Percentiles rank a stretch among this genome's conserved stretches.
Evolutionary conservation across 345 rosid genomes (phyloP).

Genomic region (Lepidium sativum): DNA sequence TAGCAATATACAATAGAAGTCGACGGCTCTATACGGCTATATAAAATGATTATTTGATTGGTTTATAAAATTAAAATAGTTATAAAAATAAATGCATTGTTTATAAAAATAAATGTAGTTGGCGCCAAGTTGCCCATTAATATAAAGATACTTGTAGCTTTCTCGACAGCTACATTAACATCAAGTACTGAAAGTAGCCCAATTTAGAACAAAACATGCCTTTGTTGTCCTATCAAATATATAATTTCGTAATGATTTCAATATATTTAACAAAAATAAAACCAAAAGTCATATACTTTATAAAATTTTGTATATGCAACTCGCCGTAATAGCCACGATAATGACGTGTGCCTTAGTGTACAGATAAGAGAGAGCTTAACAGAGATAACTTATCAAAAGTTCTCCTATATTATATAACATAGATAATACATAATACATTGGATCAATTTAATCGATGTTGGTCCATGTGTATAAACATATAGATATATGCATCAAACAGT

Average conservation of each 20-base stretch:
- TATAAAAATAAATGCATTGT: neutral
- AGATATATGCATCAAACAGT: too few species aligned
- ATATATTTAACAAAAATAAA: too few species aligned
- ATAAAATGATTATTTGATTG: neutral
- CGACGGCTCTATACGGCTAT: neutral
- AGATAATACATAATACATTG: neutral
- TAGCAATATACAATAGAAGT: neutral
- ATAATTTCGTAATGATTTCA: too few species aligned
- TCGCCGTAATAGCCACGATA: neutral
- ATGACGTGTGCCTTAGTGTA: neutral
- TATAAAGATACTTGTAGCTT: slow-evolving; percentile 15
- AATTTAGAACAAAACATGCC: neutral
- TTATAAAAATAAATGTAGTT: neutral
- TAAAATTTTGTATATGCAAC: neutral
- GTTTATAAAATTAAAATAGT: neutral
- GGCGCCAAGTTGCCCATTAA: neutral
- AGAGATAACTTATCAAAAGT: slow-evolving; percentile 16
- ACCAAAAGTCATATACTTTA: neutral
- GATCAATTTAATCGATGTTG: too few species aligned
- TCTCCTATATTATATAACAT: neutral
- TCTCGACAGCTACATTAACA: slow-evolving; percentile 17
- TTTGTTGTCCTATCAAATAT: neutral
- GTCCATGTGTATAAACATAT: too few species aligned
- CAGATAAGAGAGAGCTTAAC: neutral
- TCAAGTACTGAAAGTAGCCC: slow-evolving; percentile 4